Evolutionary conservation across 129 eudicot species (phyloP), one percentile per base, ranked within the genome.

Genomic region (Flaveria sonorensis): DNA sequence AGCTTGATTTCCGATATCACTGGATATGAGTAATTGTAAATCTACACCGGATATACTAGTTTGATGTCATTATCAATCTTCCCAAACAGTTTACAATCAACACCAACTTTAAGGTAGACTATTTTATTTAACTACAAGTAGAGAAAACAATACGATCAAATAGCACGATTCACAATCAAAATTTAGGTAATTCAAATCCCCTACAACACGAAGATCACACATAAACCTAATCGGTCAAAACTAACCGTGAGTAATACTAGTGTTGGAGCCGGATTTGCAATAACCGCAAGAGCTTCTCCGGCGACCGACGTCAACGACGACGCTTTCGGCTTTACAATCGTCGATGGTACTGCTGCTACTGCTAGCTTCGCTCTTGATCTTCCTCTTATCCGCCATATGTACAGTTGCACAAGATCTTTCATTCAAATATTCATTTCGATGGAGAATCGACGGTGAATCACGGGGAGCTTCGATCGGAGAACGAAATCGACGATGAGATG

Each of bases 241-340:
- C 83, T 53, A 52, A 93, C 98, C 98, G 65, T 93, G 89, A 84
- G 96, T 74, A 7, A 88, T 77, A 77, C 98, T 90, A 59, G 98
- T 81, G 79, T 80, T 68, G 46, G 77, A 74, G 42, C 84, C 87
- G 74, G 97, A 87, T 90, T 82, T 90, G 68, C 98, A 93, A 75
- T 93, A 93, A 50, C 97, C 98, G 69, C 98, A 93, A 18, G 92
- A 74, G 91, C 89, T 85, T 71, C 86, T 81, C 40, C 92, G 91
- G 55, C 92, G 92, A 24, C 98, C 98, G 13, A 76, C 89, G 63
- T 90, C 96, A 23, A 55, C 77, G 23, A 93, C 92, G 72, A 87
- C 96, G 84, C 89, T 82, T 79, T 90, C 93, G 66, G 81, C 88
- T 79, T 90, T 81, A 50, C 77, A 71, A 52, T 71, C 74, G 12